Evolutionary conservation across 1,284 basidiomycete species (phyloP), one percentile per base, ranked within the genome.

Genomic region (Porodaedalea pini): DNA sequence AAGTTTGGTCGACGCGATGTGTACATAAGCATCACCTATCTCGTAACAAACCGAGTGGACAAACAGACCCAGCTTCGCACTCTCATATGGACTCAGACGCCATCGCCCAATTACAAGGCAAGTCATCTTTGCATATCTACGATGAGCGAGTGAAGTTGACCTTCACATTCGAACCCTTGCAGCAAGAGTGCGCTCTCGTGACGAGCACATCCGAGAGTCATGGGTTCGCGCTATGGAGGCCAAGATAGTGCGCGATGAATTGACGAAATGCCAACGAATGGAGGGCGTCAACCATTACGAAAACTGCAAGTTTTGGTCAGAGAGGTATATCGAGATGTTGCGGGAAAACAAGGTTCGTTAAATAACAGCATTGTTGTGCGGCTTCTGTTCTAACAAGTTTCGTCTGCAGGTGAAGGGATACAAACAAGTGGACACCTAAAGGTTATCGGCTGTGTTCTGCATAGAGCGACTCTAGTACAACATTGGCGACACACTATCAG

Each of bases 161-260:
- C 13, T 37, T 8, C 13, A 40, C n/a, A n/a, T n/a, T n/a, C n/a
- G n/a, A n/a, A n/a, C n/a, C n/a, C 21, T 27, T 25, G 4, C 47
- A 59, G 57, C 36, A 17, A 49, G 53, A 40, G 31, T 56, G 19
- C 49, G 80, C 63, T 80, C 81, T 63, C 88, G 91, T 51, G 93
- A 96, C 60, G 77, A 85, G 48, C 80, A 84, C 72, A 79, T 98
- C 67, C 88, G 92, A 59, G 93, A 97, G 75, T 89, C 90, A 57
- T 99, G 96, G 96, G 81, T 98, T 45, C 88, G 86, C 67, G 86
- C 90, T 25, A 97, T 98, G 94, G 93, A 98, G 74, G 86, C 88
- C 23, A 85, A 92, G 51, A 79, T 99, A 59, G 92, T 98, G 53
- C 85, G 88, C 62, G 88, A 93, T 62, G 92, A 97, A 73, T 82